Evolutionary conservation across 2,329 filamentous ascomycete genomes (phyloP).

Genomic region (Aspergillus ochraceus): DNA sequence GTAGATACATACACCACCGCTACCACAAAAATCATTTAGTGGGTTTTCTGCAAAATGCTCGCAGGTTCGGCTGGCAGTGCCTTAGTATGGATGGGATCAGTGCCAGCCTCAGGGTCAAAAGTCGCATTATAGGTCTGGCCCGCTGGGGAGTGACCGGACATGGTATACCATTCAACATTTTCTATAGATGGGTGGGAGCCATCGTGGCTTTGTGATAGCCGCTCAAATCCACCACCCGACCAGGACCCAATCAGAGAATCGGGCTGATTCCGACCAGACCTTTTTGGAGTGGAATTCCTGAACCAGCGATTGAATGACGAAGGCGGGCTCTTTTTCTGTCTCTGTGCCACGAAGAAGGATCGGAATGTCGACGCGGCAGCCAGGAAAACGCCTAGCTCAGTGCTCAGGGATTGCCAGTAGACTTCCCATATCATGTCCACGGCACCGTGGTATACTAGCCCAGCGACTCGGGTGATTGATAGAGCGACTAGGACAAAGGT

Average conservation of each 20-base stretch:
- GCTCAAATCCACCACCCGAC: not conserved
- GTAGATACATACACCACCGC: too few species aligned
- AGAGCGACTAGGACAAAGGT: not conserved
- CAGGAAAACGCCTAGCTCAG: not conserved
- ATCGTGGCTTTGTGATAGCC: not conserved
- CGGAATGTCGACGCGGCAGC: not conserved
- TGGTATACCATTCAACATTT: not conserved
- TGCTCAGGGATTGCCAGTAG: not conserved
- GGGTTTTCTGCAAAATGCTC: not conserved
- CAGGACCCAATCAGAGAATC: not conserved
- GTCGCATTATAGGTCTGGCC: not conserved
- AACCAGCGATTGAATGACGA: not conserved
- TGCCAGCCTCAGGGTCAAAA: not conserved
- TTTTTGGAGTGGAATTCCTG: not conserved
- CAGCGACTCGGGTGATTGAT: not conserved
- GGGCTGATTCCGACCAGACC: not conserved
- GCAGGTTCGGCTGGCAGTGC: not conserved
- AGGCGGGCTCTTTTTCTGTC: not conserved
- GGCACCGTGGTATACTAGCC: not conserved
- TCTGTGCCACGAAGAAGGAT: not conserved
- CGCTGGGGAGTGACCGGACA: not conserved
- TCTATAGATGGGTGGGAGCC: not conserved
- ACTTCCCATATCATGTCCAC: not conserved
- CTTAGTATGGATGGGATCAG: not conserved
- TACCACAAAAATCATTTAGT: too few species aligned